These are phyloP conservation scores for Hibiscus trionum DNA, from an alignment of 345 rosid genomes.

Conservation along the genomic window DNA sequence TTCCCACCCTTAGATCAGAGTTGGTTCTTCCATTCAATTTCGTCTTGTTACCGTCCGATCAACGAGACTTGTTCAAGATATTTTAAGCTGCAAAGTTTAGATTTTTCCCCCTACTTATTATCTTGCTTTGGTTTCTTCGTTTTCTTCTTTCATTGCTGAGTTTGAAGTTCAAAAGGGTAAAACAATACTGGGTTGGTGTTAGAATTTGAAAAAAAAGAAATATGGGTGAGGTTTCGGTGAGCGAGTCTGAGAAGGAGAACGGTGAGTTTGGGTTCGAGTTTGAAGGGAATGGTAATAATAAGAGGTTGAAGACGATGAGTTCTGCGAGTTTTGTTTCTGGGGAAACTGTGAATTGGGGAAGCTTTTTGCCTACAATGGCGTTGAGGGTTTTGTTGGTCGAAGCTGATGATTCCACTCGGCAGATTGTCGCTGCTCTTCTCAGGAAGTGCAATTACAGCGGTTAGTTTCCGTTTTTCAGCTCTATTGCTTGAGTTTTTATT, in stretches of 20 bases:
- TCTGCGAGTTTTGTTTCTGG: neutral
- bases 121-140: neutral
- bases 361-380: slow-evolving; percentile 54
- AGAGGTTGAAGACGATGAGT: slow-evolving; percentile 9
- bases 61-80: slow-evolving; percentile 23
- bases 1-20: slow-evolving; percentile 24
- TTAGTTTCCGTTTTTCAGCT: slow-evolving; percentile 18
- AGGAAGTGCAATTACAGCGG: slow-evolving; percentile 85
- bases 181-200: neutral
- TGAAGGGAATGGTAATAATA: neutral
- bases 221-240: slow-evolving; percentile 35
- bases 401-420: slow-evolving; percentile 92
- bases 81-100: slow-evolving; percentile 5
- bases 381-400: slow-evolving; percentile 79
- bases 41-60: slow-evolving; percentile 24
- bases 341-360: slow-evolving; percentile 58
- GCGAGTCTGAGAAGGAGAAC: too few relatives aligned
- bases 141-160: neutral
- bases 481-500: too few relatives aligned
- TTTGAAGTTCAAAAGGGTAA: neutral
- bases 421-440: slow-evolving; percentile 76
- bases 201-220: neutral
- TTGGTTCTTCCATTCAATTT: slow-evolving; percentile 6
- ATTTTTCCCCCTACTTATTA: neutral
- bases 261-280: neutral